Base-by-base conservation (phyloP, 441 rosid genomes). In the Erodium chrysanthum region DNA sequence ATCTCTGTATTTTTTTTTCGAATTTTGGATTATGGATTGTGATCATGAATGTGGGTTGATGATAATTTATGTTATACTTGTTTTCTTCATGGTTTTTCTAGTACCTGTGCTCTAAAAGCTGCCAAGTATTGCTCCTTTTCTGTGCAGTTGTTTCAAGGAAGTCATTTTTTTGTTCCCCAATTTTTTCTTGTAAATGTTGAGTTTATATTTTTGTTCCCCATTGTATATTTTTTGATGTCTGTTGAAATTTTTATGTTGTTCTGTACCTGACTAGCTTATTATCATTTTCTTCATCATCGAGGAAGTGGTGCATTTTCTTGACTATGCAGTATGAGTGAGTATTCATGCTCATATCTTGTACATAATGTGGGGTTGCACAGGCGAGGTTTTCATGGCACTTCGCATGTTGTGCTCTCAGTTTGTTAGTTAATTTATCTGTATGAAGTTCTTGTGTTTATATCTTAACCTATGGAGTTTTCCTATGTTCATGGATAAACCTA, bases 31-130 rank as follows among this genome's bases (percentile, higher is more conserved):
- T 22, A 22, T 58, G 29, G 5, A 12, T 10, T 21, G 29, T 58
- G 63, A 58, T 58, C 63, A 21, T 21, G 11, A 58, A 58, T 58
- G 63, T 58, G 63, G 63, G 29, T 58, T 58, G n/a, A 31, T 58
- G 63, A 58, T 3, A 22, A 58, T 58, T 58, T 58, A 11, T 58
- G 63, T 11, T 10, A 23, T 58, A 9, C n/a, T 58, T 22, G 4
- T 11, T 58, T 58, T 58, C 63, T 20, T 56, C 21, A 8, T 21
- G 27, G 61, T 18, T 54, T 18, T 6, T 25, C 61, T 18, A 54
- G 61, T 20, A 20, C 25, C 21, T 56, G 25, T 52, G 3, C 23
- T 17, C 11, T 52, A 52, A 0, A 52, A 52, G 59, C 59, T 52
- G 59, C 23, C 11, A 17, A 0, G 22, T 52, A 8, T 56, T 58